A percentile compares a stretch with the other conserved stretches of the same genome.
These are phyloP conservation scores for Aureobasidium sp. DNA, from an alignment of 2,329 filamentous ascomycete species.

Conservation along the genomic window DNA sequence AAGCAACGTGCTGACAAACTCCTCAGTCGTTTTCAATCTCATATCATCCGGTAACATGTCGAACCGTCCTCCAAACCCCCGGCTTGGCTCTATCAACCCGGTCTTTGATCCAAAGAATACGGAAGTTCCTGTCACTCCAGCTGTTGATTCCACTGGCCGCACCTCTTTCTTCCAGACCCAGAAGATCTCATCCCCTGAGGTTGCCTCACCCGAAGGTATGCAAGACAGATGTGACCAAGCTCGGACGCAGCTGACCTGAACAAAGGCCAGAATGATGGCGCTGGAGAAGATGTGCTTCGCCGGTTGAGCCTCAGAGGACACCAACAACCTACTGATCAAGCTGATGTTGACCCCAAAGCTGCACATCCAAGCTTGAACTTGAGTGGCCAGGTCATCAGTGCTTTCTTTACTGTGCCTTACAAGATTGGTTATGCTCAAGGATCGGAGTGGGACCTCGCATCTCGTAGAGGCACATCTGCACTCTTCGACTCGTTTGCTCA, in stretches of 20 bases:
- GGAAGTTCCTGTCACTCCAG: conserved; percentile 38
- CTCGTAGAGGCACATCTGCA: conserved; percentile 80
- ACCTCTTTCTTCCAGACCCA: conserved; percentile 32
- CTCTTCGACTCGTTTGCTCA: conserved; percentile 87
- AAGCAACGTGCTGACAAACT: conserved; percentile 5
- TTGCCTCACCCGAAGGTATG: conserved; percentile 16
- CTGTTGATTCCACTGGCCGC: conserved; percentile 29
- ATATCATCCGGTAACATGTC: neutral
- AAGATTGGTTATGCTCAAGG: conserved; percentile 47
- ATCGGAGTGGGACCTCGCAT: conserved; percentile 59
- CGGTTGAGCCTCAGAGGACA: conserved; percentile 44
- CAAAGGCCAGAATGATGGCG: neutral
- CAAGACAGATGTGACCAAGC: conserved; percentile 24
- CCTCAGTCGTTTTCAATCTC: neutral
- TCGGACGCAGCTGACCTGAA: neutral
- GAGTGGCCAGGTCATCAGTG: conserved; percentile 57
- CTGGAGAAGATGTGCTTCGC: conserved; percentile 44
- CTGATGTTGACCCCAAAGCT: conserved; percentile 47
- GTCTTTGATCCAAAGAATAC: conserved; percentile 34
- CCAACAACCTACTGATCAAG: conserved; percentile 34
- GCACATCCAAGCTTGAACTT: conserved; percentile 52
- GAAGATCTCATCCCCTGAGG: conserved; percentile 14
- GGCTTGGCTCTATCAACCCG: conserved; percentile 28
- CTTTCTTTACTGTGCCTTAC: conserved; percentile 57
- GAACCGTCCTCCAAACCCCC: conserved; percentile 12